phyloP scores from a whole-genome alignment of 306 rosid genomes.

The Dryas alaskensis region DNA sequence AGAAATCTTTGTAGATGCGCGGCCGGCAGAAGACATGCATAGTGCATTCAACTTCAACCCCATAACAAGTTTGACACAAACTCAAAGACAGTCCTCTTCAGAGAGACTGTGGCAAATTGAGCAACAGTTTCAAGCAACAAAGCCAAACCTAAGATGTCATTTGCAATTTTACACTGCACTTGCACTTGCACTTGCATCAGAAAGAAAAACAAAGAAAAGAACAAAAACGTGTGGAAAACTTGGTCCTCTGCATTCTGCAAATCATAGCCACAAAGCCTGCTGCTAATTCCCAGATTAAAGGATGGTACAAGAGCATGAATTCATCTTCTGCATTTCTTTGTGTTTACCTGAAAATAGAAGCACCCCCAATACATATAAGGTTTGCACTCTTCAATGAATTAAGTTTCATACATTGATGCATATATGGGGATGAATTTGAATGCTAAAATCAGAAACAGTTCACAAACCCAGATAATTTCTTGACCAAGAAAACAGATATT shows the following conservation, averaged over 20 bases:
- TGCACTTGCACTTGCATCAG: neutral
- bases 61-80: neutral
- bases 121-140: neutral
- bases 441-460: no score
- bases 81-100: neutral
- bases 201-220: neutral
- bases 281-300: slow-evolving; percentile 39
- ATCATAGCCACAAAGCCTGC: neutral
- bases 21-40: no score
- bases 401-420: no score
- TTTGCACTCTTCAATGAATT: no score
- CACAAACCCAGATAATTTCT: neutral
- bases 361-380: neutral
- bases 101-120: neutral
- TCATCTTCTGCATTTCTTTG: slow-evolving; percentile 44
- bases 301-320: slow-evolving; percentile 61
- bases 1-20: no score
- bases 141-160: neutral
- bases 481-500: neutral
- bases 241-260: slow-evolving; percentile 6
- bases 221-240: neutral
- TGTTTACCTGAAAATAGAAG: slow-evolving; percentile 40
- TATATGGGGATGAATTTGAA: neutral
- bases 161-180: neutral
- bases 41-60: neutral